Base-by-base conservation (phyloP, 78 protist genomes). In the Dictyostelium brefeldianum region DNA sequence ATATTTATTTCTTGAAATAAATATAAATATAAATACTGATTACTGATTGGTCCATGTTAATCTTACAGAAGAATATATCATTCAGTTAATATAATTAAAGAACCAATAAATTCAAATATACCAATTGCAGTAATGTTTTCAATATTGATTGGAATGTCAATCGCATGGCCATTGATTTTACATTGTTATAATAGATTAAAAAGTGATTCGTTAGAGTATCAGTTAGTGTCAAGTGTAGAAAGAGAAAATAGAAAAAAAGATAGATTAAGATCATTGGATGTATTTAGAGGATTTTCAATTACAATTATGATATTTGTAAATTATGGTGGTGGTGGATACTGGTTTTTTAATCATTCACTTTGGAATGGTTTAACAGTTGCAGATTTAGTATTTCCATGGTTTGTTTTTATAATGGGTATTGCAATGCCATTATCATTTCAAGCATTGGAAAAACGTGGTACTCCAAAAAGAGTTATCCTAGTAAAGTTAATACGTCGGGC, bases 341-440 rank as follows among this genome's bases (percentile, higher is more conserved):
- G 95, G 94, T 95, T 74, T 56, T 94, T 96, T 70, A 70, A 96
- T 48, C 98, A 96, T 74, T 79, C 95, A 31, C 71, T 64, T 25
- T 96, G 98, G 98, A 92, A 96, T 65, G 98, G 98, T 47, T 64
- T 96, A 56, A 95, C 97, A 0, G 95, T 96, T 25, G 98, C 98
- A 10, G 98, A 96, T 64, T 83, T 96, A 46, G 98, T 96, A 53
- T 96, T 96, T 80, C 97, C 98, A 27, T 96, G 98, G 98, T 96
- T 95, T 54, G 57, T 96, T 47, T 96, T 83, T 36, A 90, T 96
- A 36, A 96, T 96, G 97, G 97, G 97, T 31, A 59, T 41, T 31
- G 89, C 97, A 47, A 94, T 96, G 95, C 91, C 97, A 27, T 12
- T 96, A 20, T 47, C 96, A 1, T 83, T 96, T 53, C 67, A 73